Conservation (phyloP, 768 basidiomycete species). For the Mycena indigotica region DNA sequence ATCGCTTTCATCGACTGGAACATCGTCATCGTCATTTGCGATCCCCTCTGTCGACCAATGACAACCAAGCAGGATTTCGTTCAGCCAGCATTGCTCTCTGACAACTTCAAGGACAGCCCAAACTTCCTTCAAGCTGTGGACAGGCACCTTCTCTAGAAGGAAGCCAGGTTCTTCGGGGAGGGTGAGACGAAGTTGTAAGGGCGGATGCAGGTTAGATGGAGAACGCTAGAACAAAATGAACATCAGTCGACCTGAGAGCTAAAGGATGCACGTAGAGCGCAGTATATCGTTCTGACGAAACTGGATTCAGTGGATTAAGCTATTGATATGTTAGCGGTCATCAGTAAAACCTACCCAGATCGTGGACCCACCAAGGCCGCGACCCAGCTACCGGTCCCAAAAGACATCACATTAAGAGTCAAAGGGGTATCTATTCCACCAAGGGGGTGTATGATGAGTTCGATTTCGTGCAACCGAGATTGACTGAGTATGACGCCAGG, state of each 20-base stretch:
- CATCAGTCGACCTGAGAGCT: not conserved
- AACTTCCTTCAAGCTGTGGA: constrained; percentile 71
- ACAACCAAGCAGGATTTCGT: constrained; percentile 63
- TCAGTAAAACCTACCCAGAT: constrained; percentile 1
- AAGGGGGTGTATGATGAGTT: constrained; percentile 60
- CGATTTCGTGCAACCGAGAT: constrained; percentile 72
- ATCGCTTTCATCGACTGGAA: constrained; percentile 33
- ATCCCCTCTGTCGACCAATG: constrained; percentile 63
- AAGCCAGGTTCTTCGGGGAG: constrained; percentile 79
- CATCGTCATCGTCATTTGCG: constrained; percentile 29
- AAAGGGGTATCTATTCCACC: constrained; percentile 40
- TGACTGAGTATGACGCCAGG: constrained; percentile 74
- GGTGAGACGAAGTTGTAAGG: constrained; percentile 64
- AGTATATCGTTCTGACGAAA: constrained; percentile 66
- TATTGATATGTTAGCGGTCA: constrained; percentile 29
- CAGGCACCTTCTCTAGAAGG: constrained; percentile 67
- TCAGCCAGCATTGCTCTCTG: constrained; percentile 83
- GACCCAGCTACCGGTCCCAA: constrained; percentile 62
- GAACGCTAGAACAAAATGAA: constrained; percentile 51
- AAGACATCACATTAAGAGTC: constrained; percentile 41
- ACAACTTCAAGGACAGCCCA: constrained; percentile 81
- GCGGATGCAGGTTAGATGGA: constrained; percentile 67
- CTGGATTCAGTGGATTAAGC: constrained; percentile 53
- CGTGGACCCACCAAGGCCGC: constrained; percentile 57
- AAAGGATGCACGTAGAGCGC: constrained; percentile 59